Conservation (phyloP, 768 basidiomycete genomes). For the Amanita subjunquillea region DNA sequence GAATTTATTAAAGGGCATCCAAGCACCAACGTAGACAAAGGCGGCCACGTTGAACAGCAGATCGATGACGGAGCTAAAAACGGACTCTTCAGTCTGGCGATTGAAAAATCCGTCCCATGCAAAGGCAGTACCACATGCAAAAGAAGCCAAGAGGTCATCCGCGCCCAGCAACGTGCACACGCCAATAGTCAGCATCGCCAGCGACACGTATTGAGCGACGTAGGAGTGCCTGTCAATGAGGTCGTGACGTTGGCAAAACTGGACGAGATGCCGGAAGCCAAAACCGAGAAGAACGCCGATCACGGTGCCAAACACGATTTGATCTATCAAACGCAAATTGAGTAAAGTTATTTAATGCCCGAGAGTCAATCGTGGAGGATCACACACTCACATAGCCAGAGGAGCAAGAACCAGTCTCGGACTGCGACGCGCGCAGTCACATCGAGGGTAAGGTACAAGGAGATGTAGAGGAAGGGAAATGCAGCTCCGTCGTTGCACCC, state of each 20-base stretch:
- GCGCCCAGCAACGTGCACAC: constrained; percentile 78
- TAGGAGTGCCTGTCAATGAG: constrained; percentile 93
- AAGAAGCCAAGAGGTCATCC: constrained; percentile 91
- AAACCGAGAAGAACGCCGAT: constrained; percentile 72
- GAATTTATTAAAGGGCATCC: constrained; percentile 91
- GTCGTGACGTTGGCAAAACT: constrained; percentile 77
- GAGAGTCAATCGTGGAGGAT: background rate
- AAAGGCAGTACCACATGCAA: constrained; percentile 91
- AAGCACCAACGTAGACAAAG: constrained; percentile 94
- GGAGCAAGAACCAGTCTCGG: constrained; percentile 76
- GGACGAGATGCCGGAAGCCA: constrained; percentile 82
- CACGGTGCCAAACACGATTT: constrained; percentile 64
- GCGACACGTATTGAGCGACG: constrained; percentile 81
- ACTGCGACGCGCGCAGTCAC: constrained; percentile 50
- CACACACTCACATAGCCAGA: constrained; percentile 70
- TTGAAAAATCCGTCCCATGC: constrained; percentile 97
- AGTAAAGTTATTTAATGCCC: background rate
- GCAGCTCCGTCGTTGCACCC: constrained; percentile 97
- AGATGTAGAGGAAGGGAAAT: constrained; percentile 87
- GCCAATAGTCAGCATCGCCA: constrained; percentile 80
- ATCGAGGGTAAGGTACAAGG: constrained; percentile 80
- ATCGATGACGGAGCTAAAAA: constrained; percentile 95
- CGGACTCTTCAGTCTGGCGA: constrained; percentile 86
- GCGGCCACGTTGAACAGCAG: constrained; percentile 92
- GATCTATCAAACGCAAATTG: constrained; percentile 34